Evolutionary conservation across 148 eudicot genomes (phyloP).

Genomic region (Diospyros kaki): DNA sequence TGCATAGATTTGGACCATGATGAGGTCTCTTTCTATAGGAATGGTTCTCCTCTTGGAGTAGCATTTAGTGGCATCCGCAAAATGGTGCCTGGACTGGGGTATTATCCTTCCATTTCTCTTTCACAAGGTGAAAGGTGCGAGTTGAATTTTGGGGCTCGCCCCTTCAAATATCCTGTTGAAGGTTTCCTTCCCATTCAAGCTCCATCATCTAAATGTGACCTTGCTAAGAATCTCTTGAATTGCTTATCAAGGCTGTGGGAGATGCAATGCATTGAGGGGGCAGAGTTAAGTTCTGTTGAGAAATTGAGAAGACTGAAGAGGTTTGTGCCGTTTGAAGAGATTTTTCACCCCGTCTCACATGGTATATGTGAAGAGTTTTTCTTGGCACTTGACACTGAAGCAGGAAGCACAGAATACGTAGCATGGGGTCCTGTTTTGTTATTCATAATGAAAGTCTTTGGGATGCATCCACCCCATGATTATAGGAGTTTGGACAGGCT

Average conservation of each 20-base stretch:
- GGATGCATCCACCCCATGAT: constrained; percentile 71
- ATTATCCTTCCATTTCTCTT: constrained; percentile 89
- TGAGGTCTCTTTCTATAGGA: constrained; percentile 61
- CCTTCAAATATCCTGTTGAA: constrained; percentile 72
- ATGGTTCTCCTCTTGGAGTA: constrained; percentile 78
- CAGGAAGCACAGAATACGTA: constrained; percentile 53
- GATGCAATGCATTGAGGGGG: constrained; percentile 55
- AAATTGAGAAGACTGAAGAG: constrained; percentile 79
- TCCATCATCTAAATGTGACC: constrained; percentile 44
- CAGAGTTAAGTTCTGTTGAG: constrained; percentile 56
- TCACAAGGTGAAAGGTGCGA: constrained; percentile 92
- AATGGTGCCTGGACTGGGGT: constrained; percentile 75
- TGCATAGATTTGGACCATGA: constrained; percentile 82
- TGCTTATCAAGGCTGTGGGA: constrained; percentile 71
- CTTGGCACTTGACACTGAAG: constrained; percentile 42
- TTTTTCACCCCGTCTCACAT: constrained; percentile 64
- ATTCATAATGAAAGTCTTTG: constrained; percentile 61
- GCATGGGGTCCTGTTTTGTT: constrained; percentile 78
- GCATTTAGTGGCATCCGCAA: constrained; percentile 79
- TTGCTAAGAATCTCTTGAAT: constrained; percentile 50
- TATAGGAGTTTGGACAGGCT: constrained; percentile 68
- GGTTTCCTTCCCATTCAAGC: constrained; percentile 73
- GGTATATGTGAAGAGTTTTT: constrained; percentile 76
- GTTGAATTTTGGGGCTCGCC: constrained; percentile 81
- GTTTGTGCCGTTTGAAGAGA: constrained; percentile 69